These are phyloP conservation scores for Cutaneotrichosporon dermatis DNA, from an alignment of 1,284 basidiomycete species.

Conservation along the genomic window DNA sequence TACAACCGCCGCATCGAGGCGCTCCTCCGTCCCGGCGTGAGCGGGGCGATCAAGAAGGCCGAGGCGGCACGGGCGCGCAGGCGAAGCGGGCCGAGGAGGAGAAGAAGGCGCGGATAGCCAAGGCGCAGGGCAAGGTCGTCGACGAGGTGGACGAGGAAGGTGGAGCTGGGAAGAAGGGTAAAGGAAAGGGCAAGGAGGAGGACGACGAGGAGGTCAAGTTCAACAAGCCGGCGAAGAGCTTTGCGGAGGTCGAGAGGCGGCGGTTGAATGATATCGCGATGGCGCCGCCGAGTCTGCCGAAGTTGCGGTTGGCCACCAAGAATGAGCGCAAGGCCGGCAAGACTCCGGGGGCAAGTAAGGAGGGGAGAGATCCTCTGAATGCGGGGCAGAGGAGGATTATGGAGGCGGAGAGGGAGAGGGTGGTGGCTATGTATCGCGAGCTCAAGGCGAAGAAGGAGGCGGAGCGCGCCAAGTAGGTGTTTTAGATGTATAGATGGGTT, in stretches of 20 bases:
- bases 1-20: conserved; percentile 47
- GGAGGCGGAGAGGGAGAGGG: conserved; percentile 43
- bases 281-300: conserved; percentile 26
- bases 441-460: conserved; percentile 21
- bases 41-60: conserved; percentile 43
- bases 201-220: neutral
- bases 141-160: too few relatives aligned
- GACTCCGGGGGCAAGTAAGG: neutral
- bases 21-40: conserved; percentile 38
- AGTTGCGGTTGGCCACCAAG: conserved; percentile 16
- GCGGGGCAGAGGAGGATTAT: conserved; percentile 43
- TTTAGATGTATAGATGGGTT: neutral
- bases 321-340: too few relatives aligned
- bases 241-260: conserved; percentile 13
- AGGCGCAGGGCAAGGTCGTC: conserved; percentile 13
- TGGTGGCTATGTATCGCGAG: conserved; percentile 37
- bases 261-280: conserved; percentile 27
- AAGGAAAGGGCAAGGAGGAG: neutral
- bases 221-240: conserved; percentile 5
- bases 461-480: conserved; percentile 5
- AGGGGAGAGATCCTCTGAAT: conserved; percentile 31
- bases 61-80: conserved; percentile 25
- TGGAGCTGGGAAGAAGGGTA: neutral
- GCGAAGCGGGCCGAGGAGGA: conserved; percentile 17
- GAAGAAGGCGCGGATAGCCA: conserved; percentile 19